Evolutionary conservation across 1,284 basidiomycete species (phyloP).

Genomic region (Trametes hirsuta): DNA sequence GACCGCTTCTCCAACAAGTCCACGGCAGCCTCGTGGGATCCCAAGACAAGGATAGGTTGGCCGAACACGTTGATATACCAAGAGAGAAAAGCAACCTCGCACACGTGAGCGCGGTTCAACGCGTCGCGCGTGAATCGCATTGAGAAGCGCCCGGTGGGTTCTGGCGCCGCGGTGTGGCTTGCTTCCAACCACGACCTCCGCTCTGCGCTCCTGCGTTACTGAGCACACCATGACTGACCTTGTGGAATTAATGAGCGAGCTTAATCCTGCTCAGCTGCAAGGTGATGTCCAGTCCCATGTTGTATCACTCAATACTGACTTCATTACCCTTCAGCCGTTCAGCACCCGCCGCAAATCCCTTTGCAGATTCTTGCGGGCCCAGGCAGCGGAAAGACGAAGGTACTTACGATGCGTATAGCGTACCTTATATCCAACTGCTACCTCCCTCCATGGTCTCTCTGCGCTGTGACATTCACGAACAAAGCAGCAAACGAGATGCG

Average conservation of each 20-base stretch:
- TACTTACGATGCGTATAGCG: constrained; percentile 78
- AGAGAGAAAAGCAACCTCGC: not conserved
- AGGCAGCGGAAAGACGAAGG: constrained; percentile 75
- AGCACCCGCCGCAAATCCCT: constrained; percentile 61
- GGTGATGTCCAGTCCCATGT: not conserved
- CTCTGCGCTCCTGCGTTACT: not conserved
- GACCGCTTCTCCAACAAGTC: not conserved
- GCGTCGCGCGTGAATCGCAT: constrained; percentile 16
- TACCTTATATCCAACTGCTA: constrained; percentile 68
- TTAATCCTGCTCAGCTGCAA: constrained; percentile 27
- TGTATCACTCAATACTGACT: not conserved
- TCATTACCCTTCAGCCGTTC: constrained; percentile 58
- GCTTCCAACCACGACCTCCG: constrained; percentile 7
- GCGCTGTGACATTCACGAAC: constrained; percentile 86
- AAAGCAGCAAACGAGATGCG: constrained; percentile 93
- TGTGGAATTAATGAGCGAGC: constrained; percentile 15
- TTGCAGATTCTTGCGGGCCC: constrained; percentile 87
- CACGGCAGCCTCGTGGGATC: no score
- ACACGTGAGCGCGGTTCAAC: constrained; percentile 25
- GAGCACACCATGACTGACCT: constrained; percentile 14
- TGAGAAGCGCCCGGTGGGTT: constrained; percentile 3
- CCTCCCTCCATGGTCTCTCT: constrained; percentile 65
- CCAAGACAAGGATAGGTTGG: no score
- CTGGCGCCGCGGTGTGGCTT: constrained; percentile 3
- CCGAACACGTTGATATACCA: not conserved